Percentiles rank a stretch among this genome's conserved stretches.
Evolutionary conservation across 176 grass and related monocot genomes (phyloP).

Genomic region (Carex parvula): DNA sequence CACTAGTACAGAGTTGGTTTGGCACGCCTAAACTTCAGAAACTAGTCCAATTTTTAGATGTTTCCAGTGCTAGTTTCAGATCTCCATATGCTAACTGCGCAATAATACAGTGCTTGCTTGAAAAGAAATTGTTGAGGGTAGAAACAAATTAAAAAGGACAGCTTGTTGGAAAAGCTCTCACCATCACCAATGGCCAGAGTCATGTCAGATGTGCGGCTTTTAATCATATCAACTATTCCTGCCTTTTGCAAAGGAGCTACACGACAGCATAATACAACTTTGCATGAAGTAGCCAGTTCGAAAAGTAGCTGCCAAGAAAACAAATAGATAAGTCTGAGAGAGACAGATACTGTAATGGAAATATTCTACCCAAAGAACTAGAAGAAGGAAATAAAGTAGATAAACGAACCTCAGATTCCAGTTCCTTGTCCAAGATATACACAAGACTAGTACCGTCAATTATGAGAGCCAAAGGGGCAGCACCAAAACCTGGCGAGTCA

Average conservation of each 20-base stretch:
- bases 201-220: conserved; percentile 97
- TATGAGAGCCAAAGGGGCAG: conserved; percentile 65
- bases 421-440: conserved; percentile 95
- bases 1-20: not conserved
- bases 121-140: not conserved
- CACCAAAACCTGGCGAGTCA: conserved; percentile 33
- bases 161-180: conserved; percentile 41
- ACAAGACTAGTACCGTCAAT: conserved; percentile 98
- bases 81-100: conserved; percentile 15
- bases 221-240: conserved; percentile 97
- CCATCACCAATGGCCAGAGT: conserved; percentile 98
- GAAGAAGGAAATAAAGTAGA: conserved; percentile 9
- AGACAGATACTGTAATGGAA: conserved; percentile 11
- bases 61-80: conserved; percentile 17
- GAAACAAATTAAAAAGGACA: conserved; percentile 15
- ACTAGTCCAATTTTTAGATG: not conserved
- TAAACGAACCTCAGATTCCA: conserved; percentile 80
- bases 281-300: conserved; percentile 92
- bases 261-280: conserved; percentile 94
- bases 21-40: not conserved
- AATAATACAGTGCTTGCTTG: not conserved
- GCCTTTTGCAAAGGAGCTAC: conserved; percentile 99
- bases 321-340: conserved; percentile 15
- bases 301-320: conserved; percentile 70
- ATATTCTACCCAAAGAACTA: conserved; percentile 18